Base-by-base conservation (phyloP, 495 filamentous ascomycete species). In the Talaromyces borbonicus region DNA sequence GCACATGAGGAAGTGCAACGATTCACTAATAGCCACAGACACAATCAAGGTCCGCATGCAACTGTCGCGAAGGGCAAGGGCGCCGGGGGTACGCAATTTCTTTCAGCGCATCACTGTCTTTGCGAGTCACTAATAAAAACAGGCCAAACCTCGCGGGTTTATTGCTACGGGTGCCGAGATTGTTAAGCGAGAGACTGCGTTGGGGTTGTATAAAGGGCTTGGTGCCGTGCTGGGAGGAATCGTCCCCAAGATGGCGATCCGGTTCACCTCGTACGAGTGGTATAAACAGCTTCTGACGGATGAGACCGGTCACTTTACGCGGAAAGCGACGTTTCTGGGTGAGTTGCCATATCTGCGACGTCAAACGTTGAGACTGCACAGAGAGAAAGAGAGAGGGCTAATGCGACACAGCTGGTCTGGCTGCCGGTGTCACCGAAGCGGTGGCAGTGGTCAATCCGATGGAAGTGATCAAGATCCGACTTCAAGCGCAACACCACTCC, bases 21-120 rank as follows among this genome's bases (percentile, higher is more conserved):
- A n/a, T n/a, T 24, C 46, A 39, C 53, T 60, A 45, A 66, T 51
- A 39, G 50, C 51, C 30, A 29, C 56, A 83, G 90, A 95, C 60
- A 95, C 88, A 20, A 90, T 96, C 72, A 95, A 99, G 79, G 93
- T 99, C 43, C 93, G 93, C 51, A 99, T 99, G 93, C 93, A 99
- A 69, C 82, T 99, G 24, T 97, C 92, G 24, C 75, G 84, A 38
- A 79, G 93, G 56, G 85, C 85, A 39, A 76, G 82, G 41, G 77
- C 79, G 11, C 90, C 87, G 32, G 92, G 92, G 46, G 80, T 85
- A 65, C 65, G 77, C 70, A 33, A n/a, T n/a, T n/a, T n/a, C n/a
- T n/a, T n/a, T n/a, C n/a, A n/a, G n/a, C n/a, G n/a, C n/a, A n/a
- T n/a, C n/a, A n/a, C n/a, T n/a, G n/a, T n/a, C n/a, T n/a, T n/a